A percentile compares a stretch with the other conserved stretches of the same genome.
Evolutionary conservation across 129 eudicot species (phyloP).

Genomic region (Calendula officinalis): DNA sequence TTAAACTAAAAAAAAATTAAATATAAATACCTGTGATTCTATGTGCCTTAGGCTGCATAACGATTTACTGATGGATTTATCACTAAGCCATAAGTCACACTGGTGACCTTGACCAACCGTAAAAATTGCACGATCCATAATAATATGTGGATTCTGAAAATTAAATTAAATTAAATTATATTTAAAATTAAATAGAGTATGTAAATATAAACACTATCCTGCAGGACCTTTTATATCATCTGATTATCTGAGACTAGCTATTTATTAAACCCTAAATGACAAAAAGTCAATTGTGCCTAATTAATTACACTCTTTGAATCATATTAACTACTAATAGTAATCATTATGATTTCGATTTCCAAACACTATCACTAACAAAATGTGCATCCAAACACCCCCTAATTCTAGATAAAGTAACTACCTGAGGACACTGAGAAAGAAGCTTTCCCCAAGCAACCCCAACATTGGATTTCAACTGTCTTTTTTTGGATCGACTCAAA

Average conservation of each 20-base stretch:
- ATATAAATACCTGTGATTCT: slow-evolving; percentile 51
- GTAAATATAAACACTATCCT: background rate
- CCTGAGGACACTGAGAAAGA: slow-evolving; percentile 79
- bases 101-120: slow-evolving; percentile 84
- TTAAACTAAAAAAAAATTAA: background rate
- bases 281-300: background rate
- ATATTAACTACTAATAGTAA: background rate
- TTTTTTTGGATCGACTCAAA: slow-evolving; percentile 47
- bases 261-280: background rate
- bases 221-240: background rate
- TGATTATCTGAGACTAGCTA: background rate
- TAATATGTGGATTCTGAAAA: slow-evolving; percentile 66
- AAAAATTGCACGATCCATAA: slow-evolving; percentile 52
- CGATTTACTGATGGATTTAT: slow-evolving; percentile 56
- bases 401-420: slow-evolving; percentile 6
- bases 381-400: background rate
- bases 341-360: background rate
- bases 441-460: slow-evolving; percentile 91
- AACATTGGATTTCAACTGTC: slow-evolving; percentile 48
- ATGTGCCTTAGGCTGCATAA: slow-evolving; percentile 72
- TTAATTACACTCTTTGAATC: background rate
- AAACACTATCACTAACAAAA: background rate
- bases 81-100: slow-evolving; percentile 68
- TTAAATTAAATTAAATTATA: background rate
- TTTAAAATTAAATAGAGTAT: background rate